phyloP scores from a whole-genome alignment of 306 rosid genomes.

The Prunus davidiana region DNA sequence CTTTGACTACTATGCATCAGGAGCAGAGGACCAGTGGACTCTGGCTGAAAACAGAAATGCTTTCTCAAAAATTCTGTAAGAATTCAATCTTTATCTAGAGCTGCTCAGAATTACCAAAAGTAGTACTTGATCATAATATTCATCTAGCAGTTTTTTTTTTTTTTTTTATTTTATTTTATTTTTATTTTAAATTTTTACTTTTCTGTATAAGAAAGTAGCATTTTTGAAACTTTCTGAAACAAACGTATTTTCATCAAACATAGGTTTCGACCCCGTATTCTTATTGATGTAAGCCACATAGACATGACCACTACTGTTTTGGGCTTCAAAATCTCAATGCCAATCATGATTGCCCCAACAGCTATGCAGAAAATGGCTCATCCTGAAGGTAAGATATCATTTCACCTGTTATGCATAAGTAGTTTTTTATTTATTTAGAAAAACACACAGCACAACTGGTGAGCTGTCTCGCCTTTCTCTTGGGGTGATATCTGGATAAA shows the following conservation, averaged over 20 bases:
- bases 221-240: constrained; percentile 12
- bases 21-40: constrained; percentile 81
- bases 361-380: constrained; percentile 93
- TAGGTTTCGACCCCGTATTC: constrained; percentile 85
- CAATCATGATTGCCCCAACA: constrained; percentile 92
- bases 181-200: no score
- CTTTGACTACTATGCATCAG: constrained; percentile 74
- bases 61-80: constrained; percentile 62
- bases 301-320: constrained; percentile 69
- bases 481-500: background rate
- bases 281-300: constrained; percentile 74
- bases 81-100: background rate
- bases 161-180: no score
- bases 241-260: constrained; percentile 11
- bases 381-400: constrained; percentile 54
- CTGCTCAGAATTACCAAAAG: background rate
- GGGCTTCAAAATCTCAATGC: constrained; percentile 88
- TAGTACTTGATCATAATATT: background rate
- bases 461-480: background rate
- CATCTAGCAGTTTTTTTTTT: background rate
- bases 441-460: background rate
- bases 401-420: constrained; percentile 11
- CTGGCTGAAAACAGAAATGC: constrained; percentile 70
- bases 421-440: background rate
- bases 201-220: background rate